Evolutionary conservation across 228 moss, liverwort and hornwort genomes (phyloP).

Genomic region (Sphagnum magellanicum): DNA sequence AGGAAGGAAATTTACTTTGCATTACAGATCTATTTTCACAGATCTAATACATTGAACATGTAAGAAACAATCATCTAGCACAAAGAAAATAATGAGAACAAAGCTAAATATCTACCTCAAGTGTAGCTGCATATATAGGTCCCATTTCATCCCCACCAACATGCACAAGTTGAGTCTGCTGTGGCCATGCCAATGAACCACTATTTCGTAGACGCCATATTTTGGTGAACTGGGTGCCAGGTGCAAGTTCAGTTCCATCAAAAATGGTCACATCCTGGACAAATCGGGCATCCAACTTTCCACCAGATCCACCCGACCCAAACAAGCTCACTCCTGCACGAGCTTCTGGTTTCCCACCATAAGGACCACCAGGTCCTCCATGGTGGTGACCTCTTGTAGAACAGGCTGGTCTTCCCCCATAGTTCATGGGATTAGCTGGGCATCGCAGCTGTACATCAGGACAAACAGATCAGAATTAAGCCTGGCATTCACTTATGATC

Average conservation of each 20-base stretch:
- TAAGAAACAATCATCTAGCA: neutral
- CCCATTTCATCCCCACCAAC: constrained; percentile 85
- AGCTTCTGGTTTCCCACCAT: constrained; percentile 28
- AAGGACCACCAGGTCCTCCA: constrained; percentile 29
- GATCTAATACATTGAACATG: neutral
- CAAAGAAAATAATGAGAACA: neutral
- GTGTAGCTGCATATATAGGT: constrained; percentile 20
- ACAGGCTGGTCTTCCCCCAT: constrained; percentile 35
- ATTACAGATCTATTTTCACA: neutral
- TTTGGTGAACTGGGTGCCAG: constrained; percentile 64
- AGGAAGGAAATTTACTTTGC: too few relatives aligned
- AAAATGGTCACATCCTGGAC: constrained; percentile 91
- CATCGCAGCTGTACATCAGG: constrained; percentile 32
- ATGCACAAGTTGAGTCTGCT: constrained; percentile 57
- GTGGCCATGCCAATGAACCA: constrained; percentile 69
- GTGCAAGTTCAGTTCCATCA: constrained; percentile 84
- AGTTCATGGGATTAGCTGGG: constrained; percentile 45
- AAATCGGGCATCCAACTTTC: constrained; percentile 84
- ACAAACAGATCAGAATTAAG: too few relatives aligned
- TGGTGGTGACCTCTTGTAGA: constrained; percentile 45
- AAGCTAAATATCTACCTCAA: constrained; percentile 25
- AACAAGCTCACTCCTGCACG: constrained; percentile 14
- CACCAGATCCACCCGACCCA: constrained; percentile 19
- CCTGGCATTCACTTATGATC: too few relatives aligned
- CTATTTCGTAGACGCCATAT: constrained; percentile 92